Evolutionary conservation across 1,284 basidiomycete genomes (phyloP), one percentile per base, ranked within the genome.

Genomic region (Ustilago nuda): DNA sequence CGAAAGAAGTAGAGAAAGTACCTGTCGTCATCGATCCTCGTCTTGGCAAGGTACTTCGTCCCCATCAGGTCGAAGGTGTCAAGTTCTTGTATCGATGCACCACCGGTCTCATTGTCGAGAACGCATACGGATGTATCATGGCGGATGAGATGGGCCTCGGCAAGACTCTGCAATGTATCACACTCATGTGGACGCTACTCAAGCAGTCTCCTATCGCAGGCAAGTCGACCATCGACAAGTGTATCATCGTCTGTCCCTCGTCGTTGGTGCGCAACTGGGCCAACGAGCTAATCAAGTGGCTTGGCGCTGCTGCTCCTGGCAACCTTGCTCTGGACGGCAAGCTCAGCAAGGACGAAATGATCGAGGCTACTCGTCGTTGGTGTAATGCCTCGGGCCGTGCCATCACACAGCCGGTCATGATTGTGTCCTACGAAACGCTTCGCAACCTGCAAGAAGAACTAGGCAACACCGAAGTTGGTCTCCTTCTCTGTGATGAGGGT

Each of bases 231-330:
- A 95, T 98, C 79, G 95, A 99, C 84, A 99, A 99, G 87, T 96
- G 93, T 67, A 95, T 99, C 85, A 98, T 99, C 76, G 95, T 92
- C 0, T 99, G 97, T 85, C 97, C 97, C 0, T 94, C 95, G 3
- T 97, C 94, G 87, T 88, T 99, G 61, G 96, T 99, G 32, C 93
- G 93, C 83, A 99, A 99, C 84, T 99, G 96, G 96, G 96, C 95
- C 0, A 98, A 99, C 85, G 96, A 99, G 87, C 89, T 99, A 23
- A 69, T 78, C 59, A 85, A 84, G 43, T 85, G 84, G 84, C 80
- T 85, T 2, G 83, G 83, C 4, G 50, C 73, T 1, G 62, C 80
- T 1, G 84, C 84, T 9, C 84, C 84, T 3, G 82, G 84, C 32
- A 71, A 74, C 13, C 64, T 85, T 0, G 84, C 83, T 2, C 68